phyloP scores from a whole-genome alignment of 2,329 filamentous ascomycete species.

The Cercospora brassicicola region DNA sequence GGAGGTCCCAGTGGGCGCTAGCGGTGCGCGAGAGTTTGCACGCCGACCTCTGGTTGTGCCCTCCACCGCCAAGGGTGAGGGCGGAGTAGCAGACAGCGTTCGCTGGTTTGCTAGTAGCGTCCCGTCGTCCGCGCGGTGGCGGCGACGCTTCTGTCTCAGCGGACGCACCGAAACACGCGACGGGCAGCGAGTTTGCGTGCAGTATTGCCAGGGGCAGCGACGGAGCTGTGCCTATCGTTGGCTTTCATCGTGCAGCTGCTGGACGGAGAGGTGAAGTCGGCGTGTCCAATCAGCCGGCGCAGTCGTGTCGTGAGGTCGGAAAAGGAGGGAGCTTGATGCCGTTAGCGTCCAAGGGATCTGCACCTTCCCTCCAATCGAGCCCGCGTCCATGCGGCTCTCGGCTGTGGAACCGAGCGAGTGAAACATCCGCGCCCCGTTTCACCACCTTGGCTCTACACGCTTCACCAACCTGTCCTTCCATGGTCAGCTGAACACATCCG shows the following conservation, averaged over 20 bases:
- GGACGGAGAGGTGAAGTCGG: conserved; percentile 16
- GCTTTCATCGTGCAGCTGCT: neutral
- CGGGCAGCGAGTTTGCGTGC: conserved; percentile 6
- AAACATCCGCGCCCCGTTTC: conserved; percentile 9
- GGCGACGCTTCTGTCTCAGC: conserved; percentile 17
- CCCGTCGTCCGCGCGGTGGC: conserved; percentile 8
- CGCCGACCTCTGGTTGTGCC: conserved; percentile 14
- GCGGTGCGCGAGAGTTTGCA: conserved; percentile 9
- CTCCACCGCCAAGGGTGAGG: conserved; percentile 13
- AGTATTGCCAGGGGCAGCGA: conserved; percentile 13
- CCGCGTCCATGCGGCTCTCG: conserved; percentile 1
- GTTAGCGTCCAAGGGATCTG: conserved; percentile 2
- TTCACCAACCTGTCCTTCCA: conserved; percentile 2
- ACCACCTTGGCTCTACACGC: neutral
- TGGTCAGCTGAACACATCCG: neutral
- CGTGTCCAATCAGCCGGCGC: conserved; percentile 9
- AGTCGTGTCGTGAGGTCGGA: conserved; percentile 10
- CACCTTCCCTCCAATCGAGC: neutral
- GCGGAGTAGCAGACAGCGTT: conserved; percentile 7
- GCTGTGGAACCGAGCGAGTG: neutral
- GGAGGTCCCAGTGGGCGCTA: conserved; percentile 8
- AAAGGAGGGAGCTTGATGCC: neutral
- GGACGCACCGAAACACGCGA: conserved; percentile 8
- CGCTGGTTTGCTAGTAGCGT: conserved; percentile 14
- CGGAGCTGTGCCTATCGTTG: conserved; percentile 15